Conservation (phyloP, 345 rosid genomes). For the Viola odorata region DNA sequence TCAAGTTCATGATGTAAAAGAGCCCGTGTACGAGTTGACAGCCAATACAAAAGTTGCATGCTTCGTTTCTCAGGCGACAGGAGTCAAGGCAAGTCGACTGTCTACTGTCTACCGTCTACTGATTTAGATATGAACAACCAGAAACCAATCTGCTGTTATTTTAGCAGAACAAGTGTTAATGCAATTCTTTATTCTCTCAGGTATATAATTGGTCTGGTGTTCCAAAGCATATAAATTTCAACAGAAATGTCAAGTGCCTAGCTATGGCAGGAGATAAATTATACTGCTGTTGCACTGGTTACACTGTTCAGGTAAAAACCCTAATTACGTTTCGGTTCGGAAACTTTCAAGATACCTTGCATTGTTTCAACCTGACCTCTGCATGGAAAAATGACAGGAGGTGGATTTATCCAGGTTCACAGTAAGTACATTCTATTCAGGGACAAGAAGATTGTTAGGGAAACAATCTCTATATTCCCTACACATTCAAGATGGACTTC, state of each 20-base stretch:
- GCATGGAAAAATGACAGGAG: slow-evolving; percentile 26
- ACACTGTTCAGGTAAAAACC: slow-evolving; percentile 44
- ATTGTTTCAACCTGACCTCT: too few species aligned
- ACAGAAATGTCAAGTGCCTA: slow-evolving; percentile 42
- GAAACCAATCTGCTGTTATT: not conserved
- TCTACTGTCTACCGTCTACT: not conserved
- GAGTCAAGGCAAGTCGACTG: slow-evolving; percentile 43
- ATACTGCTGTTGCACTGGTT: slow-evolving; percentile 56
- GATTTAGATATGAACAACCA: not conserved
- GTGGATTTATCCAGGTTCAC: slow-evolving; percentile 39
- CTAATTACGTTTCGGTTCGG: too few species aligned
- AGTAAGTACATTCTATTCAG: slow-evolving; percentile 36
- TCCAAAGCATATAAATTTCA: slow-evolving; percentile 48
- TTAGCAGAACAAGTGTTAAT: not conserved
- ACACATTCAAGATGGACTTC: slow-evolving; percentile 28
- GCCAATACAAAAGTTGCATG: slow-evolving; percentile 46
- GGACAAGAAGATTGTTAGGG: slow-evolving; percentile 48
- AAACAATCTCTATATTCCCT: slow-evolving; percentile 47
- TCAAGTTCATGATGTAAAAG: slow-evolving; percentile 63
- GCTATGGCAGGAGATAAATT: slow-evolving; percentile 44
- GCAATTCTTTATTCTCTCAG: slow-evolving; percentile 21
- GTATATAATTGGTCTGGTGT: slow-evolving; percentile 53
- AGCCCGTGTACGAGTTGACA: slow-evolving; percentile 39
- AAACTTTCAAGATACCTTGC: too few species aligned
- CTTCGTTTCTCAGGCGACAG: slow-evolving; percentile 46